These are phyloP conservation scores for Sugiyamaella neomexicana DNA, from an alignment of 1,139 yeast species.

Conservation along the genomic window DNA sequence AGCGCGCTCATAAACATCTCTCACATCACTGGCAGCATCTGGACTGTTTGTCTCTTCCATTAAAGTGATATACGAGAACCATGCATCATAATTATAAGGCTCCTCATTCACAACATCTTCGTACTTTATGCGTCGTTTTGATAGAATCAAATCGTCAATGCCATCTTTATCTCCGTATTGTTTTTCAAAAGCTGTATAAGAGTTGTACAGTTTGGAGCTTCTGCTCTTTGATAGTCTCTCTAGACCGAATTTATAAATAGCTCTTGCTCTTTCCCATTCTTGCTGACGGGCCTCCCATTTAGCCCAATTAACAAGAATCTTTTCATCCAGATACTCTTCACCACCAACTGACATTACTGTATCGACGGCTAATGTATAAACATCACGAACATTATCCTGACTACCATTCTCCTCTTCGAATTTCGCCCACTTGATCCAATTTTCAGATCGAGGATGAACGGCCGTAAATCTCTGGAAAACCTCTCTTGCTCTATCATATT, in stretches of 20 bases:
- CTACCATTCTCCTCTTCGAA: conserved; percentile 61
- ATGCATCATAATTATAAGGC: conserved; percentile 66
- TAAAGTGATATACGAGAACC: conserved; percentile 74
- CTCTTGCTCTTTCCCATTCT: conserved; percentile 66
- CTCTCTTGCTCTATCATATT: conserved; percentile 55
- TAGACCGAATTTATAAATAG: conserved; percentile 58
- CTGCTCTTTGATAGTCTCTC: conserved; percentile 49
- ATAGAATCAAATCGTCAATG: conserved; percentile 52
- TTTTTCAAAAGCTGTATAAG: conserved; percentile 62
- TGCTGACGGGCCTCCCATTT: conserved; percentile 66
- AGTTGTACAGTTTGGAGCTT: conserved; percentile 47
- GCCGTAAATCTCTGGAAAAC: conserved; percentile 58
- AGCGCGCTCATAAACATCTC: conserved; percentile 51
- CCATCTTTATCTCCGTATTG: conserved; percentile 58
- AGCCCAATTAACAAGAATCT: conserved; percentile 57
- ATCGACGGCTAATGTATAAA: conserved; percentile 69
- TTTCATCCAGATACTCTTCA: conserved; percentile 41
- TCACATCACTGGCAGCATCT: conserved; percentile 31
- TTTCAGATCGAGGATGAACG: conserved; percentile 53
- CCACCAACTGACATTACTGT: conserved; percentile 38
- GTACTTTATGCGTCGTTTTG: conserved; percentile 58
- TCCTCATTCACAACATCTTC: conserved; percentile 49
- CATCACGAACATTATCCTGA: conserved; percentile 53
- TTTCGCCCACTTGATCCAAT: conserved; percentile 66
- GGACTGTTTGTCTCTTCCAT: conserved; percentile 43